These are phyloP conservation scores for Annulohypoxylon bovei DNA, from an alignment of 495 filamentous ascomycete species.

Conservation along the genomic window DNA sequence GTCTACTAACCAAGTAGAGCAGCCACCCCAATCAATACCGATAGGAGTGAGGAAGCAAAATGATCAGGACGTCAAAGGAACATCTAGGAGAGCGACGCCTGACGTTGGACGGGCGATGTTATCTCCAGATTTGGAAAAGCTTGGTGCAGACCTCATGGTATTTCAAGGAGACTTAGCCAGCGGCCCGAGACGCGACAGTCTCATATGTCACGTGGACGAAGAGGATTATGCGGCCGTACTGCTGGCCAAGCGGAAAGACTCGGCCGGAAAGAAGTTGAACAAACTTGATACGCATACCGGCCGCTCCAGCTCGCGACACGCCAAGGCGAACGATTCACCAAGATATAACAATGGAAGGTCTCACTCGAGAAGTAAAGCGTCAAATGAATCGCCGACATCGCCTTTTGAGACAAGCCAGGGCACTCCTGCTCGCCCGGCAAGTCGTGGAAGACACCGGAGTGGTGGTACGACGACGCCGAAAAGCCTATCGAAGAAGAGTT, in stretches of 20 bases:
- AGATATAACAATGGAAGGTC: conserved; percentile 7
- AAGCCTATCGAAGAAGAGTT: conserved; percentile 15
- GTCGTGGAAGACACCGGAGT: conserved; percentile 26
- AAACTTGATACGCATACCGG: conserved; percentile 11
- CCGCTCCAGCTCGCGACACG: conserved; percentile 11
- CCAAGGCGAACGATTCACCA: conserved; percentile 8
- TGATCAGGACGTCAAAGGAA: not conserved
- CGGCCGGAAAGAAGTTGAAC: conserved; percentile 5
- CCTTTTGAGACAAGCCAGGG: not conserved
- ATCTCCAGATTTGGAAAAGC: conserved; percentile 33
- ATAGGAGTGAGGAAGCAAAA: not conserved
- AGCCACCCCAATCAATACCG: not conserved
- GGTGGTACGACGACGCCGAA: conserved; percentile 15
- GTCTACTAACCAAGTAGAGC: not conserved
- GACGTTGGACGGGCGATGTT: not conserved
- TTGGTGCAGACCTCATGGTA: conserved; percentile 38
- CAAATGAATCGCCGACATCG: conserved; percentile 9
- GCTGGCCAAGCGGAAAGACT: conserved; percentile 19
- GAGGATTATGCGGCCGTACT: conserved; percentile 32
- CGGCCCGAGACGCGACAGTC: conserved; percentile 30
- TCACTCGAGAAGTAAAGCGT: conserved; percentile 26
- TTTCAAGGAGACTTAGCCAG: conserved; percentile 29
- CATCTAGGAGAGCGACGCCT: conserved; percentile 8
- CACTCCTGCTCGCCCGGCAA: conserved; percentile 13
- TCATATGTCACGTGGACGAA: conserved; percentile 38